These are phyloP conservation scores for Pythium pectinolyticum DNA, from an alignment of 352 stramenopile species.

Conservation along the genomic window DNA sequence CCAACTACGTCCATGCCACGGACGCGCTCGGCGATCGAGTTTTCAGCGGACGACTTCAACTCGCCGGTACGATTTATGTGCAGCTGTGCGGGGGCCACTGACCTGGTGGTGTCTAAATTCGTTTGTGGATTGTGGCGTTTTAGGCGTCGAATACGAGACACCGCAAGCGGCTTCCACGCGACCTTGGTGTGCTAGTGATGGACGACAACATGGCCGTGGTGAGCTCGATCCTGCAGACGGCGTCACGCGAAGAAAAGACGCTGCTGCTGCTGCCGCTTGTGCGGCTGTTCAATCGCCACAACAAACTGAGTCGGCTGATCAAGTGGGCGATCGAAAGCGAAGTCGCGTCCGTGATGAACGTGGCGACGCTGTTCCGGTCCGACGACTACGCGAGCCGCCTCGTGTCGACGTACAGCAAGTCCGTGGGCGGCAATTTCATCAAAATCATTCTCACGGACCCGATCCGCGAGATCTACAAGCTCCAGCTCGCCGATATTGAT, in stretches of 20 bases:
- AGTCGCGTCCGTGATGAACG: conserved; percentile 39
- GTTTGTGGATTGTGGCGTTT: no score
- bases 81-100: no score
- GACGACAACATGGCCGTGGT: conserved; percentile 77
- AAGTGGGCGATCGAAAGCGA: conserved; percentile 50
- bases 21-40: conserved; percentile 21
- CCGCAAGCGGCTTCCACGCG: conserved; percentile 29
- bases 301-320: conserved; percentile 39
- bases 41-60: conserved; percentile 24
- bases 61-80: conserved; percentile 15
- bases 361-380: conserved; percentile 45
- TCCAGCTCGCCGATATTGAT: conserved; percentile 64
- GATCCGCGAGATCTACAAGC: conserved; percentile 38
- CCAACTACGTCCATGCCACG: no score
- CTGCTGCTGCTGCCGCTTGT: conserved; percentile 39
- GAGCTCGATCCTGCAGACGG: conserved; percentile 75
- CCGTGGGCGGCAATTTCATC: conserved; percentile 38
- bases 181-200: conserved; percentile 53
- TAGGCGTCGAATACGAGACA: conserved; percentile 10
- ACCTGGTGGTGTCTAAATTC: no score
- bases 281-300: conserved; percentile 35
- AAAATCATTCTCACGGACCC: conserved; percentile 35
- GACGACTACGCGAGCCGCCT: conserved; percentile 47
- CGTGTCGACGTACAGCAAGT: conserved; percentile 47
- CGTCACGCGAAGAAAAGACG: conserved; percentile 69